Base-by-base conservation (phyloP, 495 filamentous ascomycete genomes). In the Lichenothelia convexa region DNA sequence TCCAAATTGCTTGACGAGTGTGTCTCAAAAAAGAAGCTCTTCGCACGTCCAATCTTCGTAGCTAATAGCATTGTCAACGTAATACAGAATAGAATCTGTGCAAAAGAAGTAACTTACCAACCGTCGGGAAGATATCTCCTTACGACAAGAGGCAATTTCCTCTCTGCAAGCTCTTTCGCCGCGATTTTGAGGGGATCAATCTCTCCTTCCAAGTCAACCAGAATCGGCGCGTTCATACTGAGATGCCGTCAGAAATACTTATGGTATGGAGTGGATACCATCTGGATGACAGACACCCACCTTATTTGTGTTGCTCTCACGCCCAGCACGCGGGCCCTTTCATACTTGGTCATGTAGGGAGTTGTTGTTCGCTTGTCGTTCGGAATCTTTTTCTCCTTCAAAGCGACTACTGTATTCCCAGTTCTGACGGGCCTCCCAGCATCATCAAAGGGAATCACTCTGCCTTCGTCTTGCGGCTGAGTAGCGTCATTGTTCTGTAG, bases 21-120 rank as follows among this genome's bases (percentile, higher is more conserved):
- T n/a, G n/a, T n/a, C n/a, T n/a, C n/a, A n/a, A n/a, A n/a, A 74
- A 27, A 92, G 66, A 21, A 97, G 64, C 53, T 97, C 89, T 62
- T 97, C 89, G 61, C 85, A 93, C 35, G 83, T 89, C 89, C 89
- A 97, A 57, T 97, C 89, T 65, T 97, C 89, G 54, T 97, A 97
- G 61, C 87, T 93, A 40, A 13, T 5, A 18, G 13, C 16, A 13
- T 18, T 31, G 22, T 42, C 11, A 42, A 6, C 16, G 18, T 1
- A 9, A 16, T 12, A 11, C 12, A 16, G 17, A 15, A 21, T 17
- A 17, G 15, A 8, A 2, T 33, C 18, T 4, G 23, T 32, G 21
- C 20, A 29, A 19, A 6, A 26, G 23, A 16, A 15, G 6, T n/a
- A 13, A 68, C 83, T 62, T 74, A 93, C 89, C 70, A 89, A 67